Base-by-base conservation (phyloP, 2,329 filamentous ascomycete genomes). In the Eutypa lata region DNA sequence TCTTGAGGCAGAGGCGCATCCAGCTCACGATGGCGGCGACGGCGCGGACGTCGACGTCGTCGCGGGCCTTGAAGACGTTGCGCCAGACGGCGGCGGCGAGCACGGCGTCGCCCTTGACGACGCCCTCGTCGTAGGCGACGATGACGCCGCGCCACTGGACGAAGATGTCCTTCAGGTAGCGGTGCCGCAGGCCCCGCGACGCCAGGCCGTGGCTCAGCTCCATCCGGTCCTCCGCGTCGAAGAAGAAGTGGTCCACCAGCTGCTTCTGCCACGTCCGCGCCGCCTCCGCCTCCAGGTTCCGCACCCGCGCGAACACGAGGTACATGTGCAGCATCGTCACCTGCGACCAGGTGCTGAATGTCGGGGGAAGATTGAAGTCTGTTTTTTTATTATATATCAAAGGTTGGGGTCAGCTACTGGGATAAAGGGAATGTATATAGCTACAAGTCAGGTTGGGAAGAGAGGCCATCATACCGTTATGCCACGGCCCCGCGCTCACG, bases 261-360 rank as follows among this genome's bases (percentile, higher is more conserved):
- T 96, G 90, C 65, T 91, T 89, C 71, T 95, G 90, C 86, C 91
- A 96, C 53, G 84, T 81, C 55, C 83, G 80, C 61, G 89, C 86
- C 60, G 82, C 78, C 21, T 87, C 81, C 50, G 79, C 76, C 21
- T 90, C 86, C 62, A 97, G 83, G 70, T 86, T 87, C 59, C 94
- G 89, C 62, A 97, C 77, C 52, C 92, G 88, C 46, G 90, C 88
- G 51, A 90, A 89, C 54, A 97, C 73, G 53, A 97, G 82, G 77
- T 96, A 97, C 81, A 99, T 89, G 77, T 99, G 93, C 53, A 99
- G 81, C 80, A 96, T 96, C 35, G 92, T 94, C 44, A 97, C 87
- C 72, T 97, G 92, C 19, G 91, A 90, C 94, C 94, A 99, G 52
- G 90, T 93, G 68, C 87, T 92, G 72, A 99, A 99, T 0, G 91